These are phyloP conservation scores for Aspergillus olivimuriae DNA, from an alignment of 495 filamentous ascomycete species.

Conservation along the genomic window DNA sequence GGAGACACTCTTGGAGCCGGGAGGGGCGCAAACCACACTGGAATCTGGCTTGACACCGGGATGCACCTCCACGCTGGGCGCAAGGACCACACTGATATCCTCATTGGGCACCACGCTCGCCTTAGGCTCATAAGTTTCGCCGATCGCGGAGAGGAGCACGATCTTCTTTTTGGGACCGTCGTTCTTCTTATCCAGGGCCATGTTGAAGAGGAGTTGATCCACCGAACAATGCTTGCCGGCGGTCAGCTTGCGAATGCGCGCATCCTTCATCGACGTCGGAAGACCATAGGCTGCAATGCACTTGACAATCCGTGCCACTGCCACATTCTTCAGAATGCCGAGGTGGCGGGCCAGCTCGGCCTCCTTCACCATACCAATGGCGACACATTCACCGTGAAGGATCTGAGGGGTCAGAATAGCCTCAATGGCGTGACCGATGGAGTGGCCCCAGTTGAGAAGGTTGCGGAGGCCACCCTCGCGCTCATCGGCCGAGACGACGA, in stretches of 20 bases:
- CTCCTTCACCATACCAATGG: slow-evolving; percentile 97
- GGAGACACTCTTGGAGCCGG: slow-evolving; percentile 96
- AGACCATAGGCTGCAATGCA: slow-evolving; percentile 91
- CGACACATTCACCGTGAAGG: slow-evolving; percentile 90
- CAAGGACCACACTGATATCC: slow-evolving; percentile 78
- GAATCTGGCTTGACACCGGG: slow-evolving; percentile 59
- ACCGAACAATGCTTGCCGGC: slow-evolving; percentile 88
- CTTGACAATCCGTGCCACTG: slow-evolving; percentile 83
- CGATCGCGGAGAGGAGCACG: slow-evolving; percentile 89
- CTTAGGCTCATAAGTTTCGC: slow-evolving; percentile 75
- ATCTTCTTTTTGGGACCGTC: slow-evolving; percentile 93
- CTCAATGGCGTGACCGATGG: slow-evolving; percentile 95
- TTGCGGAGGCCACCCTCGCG: slow-evolving; percentile 91
- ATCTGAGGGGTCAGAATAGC: slow-evolving; percentile 93
- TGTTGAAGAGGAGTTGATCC: slow-evolving; percentile 78
- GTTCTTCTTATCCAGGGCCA: slow-evolving; percentile 99
- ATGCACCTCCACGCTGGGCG: slow-evolving; percentile 66
- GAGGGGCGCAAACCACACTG: slow-evolving; percentile 73
- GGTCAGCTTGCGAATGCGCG: slow-evolving; percentile 76
- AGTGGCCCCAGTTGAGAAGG: slow-evolving; percentile 95
- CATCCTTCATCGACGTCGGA: slow-evolving; percentile 79
- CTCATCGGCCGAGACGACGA: slow-evolving; percentile 90
- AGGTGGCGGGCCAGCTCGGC: slow-evolving; percentile 88
- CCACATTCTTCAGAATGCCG: slow-evolving; percentile 77
- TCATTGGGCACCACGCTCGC: slow-evolving; percentile 83